These are phyloP conservation scores for Tarenaya hassleriana DNA, from an alignment of 345 rosid genomes.

Conservation along the genomic window DNA sequence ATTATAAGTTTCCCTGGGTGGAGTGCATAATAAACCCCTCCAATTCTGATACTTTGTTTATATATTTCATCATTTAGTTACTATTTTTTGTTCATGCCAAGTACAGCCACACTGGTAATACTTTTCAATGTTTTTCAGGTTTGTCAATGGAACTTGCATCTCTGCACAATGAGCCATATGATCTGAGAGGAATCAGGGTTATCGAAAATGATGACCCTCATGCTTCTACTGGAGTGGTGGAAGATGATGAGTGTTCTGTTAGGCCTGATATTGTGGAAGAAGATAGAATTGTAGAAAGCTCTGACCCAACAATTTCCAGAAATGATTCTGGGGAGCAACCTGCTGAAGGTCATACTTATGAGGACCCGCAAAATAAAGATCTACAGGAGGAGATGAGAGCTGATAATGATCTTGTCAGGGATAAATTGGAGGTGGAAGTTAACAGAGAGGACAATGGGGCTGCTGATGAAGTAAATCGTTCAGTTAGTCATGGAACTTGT, in stretches of 20 bases:
- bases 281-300: constrained; percentile 33
- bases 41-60: no score
- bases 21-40: no score
- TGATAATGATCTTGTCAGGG: constrained; percentile 35
- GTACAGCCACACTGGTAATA: constrained; percentile 10
- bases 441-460: constrained; percentile 31
- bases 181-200: constrained; percentile 51
- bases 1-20: no score
- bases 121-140: constrained; percentile 45
- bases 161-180: constrained; percentile 53
- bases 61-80: neutral
- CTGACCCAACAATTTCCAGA: constrained; percentile 16
- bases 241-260: constrained; percentile 38
- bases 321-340: constrained; percentile 21
- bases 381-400: constrained; percentile 23
- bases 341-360: constrained; percentile 15
- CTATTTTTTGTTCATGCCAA: no score
- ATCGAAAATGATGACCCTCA: constrained; percentile 36
- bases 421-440: constrained; percentile 40
- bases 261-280: constrained; percentile 30
- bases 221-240: constrained; percentile 35
- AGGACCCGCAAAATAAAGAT: constrained; percentile 14
- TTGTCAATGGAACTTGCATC: constrained; percentile 51
- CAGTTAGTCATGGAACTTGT: constrained; percentile 23
- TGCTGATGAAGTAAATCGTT: constrained; percentile 38